phyloP scores from a whole-genome alignment of 78 protist genomes.

The Ministeria vibrans region DNA sequence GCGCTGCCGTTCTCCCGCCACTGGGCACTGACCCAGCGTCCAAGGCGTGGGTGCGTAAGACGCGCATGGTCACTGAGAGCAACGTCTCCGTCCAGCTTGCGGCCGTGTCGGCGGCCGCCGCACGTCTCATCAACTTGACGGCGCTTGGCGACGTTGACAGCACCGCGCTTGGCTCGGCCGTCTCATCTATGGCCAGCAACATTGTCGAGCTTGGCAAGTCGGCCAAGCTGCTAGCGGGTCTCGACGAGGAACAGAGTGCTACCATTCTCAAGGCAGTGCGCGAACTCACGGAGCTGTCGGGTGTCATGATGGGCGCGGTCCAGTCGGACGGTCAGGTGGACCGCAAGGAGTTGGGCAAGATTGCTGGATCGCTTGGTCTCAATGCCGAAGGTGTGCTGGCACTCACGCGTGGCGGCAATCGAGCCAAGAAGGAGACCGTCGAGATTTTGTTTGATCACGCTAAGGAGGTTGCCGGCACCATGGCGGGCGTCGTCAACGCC shows the following conservation, averaged over 20 bases:
- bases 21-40: constrained; percentile 16
- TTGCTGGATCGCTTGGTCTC: neutral
- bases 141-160: neutral
- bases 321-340: neutral
- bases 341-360: neutral
- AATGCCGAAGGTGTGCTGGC: neutral
- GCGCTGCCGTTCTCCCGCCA: constrained; percentile 15
- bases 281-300: constrained; percentile 13
- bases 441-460: no score
- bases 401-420: neutral
- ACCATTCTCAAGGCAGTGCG: constrained; percentile 11
- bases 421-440: neutral
- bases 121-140: constrained; percentile 14
- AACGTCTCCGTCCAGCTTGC: neutral
- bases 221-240: constrained; percentile 15
- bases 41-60: constrained; percentile 5
- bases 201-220: neutral
- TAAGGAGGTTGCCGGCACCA: constrained; percentile 8
- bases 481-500: neutral
- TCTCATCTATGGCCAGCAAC: neutral
- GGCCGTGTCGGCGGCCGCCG: constrained; percentile 17
- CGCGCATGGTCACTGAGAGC: neutral
- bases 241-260: neutral
- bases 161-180: neutral
- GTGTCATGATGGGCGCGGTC: neutral